Conservation (phyloP, 805 yeast genomes). For the Sugiyamaella floridensis region DNA sequence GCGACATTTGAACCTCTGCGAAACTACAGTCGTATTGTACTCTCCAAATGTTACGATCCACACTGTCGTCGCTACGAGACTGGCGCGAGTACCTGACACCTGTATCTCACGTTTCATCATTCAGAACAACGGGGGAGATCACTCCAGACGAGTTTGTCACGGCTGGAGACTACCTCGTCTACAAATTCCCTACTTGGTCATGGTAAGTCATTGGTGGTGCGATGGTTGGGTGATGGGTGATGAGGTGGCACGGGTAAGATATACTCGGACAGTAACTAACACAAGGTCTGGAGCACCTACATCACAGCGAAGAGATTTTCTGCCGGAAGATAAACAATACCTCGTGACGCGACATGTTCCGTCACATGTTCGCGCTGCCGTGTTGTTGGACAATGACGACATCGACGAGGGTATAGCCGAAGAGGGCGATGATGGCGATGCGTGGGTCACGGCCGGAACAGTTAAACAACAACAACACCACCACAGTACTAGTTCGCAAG, state of each 20-base stretch:
- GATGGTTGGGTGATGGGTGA: too few species aligned
- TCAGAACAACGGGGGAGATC: constrained; percentile 79
- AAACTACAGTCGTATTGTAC: background rate
- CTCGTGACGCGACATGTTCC: constrained; percentile 88
- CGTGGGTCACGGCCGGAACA: constrained; percentile 21
- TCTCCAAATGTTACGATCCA: constrained; percentile 55
- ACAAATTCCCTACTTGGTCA: constrained; percentile 94
- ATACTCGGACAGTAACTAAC: too few species aligned
- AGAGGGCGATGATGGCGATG: constrained; percentile 37
- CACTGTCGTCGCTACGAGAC: constrained; percentile 49
- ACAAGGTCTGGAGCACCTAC: constrained; percentile 44
- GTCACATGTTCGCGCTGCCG: constrained; percentile 62
- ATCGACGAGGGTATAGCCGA: constrained; percentile 27
- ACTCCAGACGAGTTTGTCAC: constrained; percentile 92
- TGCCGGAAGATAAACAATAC: constrained; percentile 83
- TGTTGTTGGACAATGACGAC: constrained; percentile 13
- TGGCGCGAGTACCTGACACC: constrained; percentile 93
- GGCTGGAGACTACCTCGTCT: constrained; percentile 90
- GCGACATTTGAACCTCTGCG: too few species aligned
- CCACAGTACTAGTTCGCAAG: background rate
- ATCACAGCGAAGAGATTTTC: constrained; percentile 52
- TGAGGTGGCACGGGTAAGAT: too few species aligned
- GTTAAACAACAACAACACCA: background rate
- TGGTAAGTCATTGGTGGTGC: constrained; percentile 43
- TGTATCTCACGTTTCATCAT: constrained; percentile 77